phyloP scores from a whole-genome alignment of 257 asterid genomes.

The Solanum pinnatisectum region DNA sequence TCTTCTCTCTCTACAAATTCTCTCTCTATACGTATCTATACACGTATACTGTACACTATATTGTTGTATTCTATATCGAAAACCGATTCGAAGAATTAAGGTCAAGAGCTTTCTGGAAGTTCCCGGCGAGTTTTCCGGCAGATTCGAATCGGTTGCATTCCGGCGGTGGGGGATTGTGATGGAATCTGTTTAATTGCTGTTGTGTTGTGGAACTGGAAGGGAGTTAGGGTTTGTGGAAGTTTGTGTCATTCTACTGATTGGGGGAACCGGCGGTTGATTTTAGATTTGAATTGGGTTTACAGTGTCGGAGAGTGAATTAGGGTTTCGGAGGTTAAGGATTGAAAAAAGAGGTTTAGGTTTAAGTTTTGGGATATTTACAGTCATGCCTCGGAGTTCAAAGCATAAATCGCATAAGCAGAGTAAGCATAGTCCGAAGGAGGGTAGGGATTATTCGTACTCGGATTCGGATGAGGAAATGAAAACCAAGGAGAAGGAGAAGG shows the following conservation, averaged over 20 bases:
- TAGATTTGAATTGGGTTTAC: constrained; percentile 11
- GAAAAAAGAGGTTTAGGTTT: background rate
- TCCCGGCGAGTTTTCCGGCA: background rate
- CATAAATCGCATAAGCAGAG: constrained; percentile 89
- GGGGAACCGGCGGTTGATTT: background rate
- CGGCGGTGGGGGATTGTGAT: background rate
- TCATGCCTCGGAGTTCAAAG: constrained; percentile 87
- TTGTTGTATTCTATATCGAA: constrained; percentile 19
- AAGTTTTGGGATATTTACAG: constrained; percentile 8
- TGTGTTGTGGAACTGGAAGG: background rate
- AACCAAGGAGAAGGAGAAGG: constrained; percentile 46
- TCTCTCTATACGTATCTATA: background rate
- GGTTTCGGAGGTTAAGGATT: constrained; percentile 34
- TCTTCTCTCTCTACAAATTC: background rate
- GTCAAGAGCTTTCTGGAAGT: constrained; percentile 19
- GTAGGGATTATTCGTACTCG: constrained; percentile 69
- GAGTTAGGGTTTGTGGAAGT: background rate
- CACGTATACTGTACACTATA: background rate
- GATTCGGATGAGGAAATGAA: constrained; percentile 77
- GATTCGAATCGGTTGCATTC: background rate
- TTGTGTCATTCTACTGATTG: background rate
- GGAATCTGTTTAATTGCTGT: background rate
- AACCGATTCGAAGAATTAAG: constrained; percentile 17
- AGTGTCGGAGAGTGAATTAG: constrained; percentile 22
- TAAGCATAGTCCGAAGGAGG: constrained; percentile 63